These are phyloP conservation scores for Pseudopyrenochaeta lycopersici DNA, from an alignment of 2,329 filamentous ascomycete genomes.

Conservation along the genomic window DNA sequence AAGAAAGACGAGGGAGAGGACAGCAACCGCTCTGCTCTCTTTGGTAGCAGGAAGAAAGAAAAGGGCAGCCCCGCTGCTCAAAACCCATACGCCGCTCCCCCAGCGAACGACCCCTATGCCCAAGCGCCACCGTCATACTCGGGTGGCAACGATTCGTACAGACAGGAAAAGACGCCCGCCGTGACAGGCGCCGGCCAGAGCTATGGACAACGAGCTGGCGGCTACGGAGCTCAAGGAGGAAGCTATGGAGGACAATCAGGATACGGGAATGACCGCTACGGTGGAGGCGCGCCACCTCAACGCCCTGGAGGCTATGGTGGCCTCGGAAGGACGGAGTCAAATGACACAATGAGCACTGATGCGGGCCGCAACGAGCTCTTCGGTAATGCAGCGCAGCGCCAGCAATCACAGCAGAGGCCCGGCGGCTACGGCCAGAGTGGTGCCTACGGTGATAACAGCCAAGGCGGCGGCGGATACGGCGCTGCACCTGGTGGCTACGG, in stretches of 20 bases:
- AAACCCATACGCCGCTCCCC: slow-evolving; percentile 57
- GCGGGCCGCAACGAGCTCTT: slow-evolving; percentile 72
- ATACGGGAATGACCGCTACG: slow-evolving; percentile 62
- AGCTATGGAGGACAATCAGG: slow-evolving; percentile 41
- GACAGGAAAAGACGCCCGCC: slow-evolving; percentile 56
- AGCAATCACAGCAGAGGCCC: slow-evolving; percentile 54
- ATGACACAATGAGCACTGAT: slow-evolving; percentile 57
- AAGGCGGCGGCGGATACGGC: slow-evolving; percentile 32
- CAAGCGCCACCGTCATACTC: slow-evolving; percentile 51
- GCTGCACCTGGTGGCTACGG: slow-evolving; percentile 30
- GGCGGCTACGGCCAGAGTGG: slow-evolving; percentile 35
- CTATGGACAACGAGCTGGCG: slow-evolving; percentile 51
- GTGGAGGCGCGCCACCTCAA: slow-evolving; percentile 40
- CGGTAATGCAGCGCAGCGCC: slow-evolving; percentile 62
- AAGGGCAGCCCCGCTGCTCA: slow-evolving; percentile 60
- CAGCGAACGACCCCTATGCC: slow-evolving; percentile 63
- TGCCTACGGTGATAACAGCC: slow-evolving; percentile 27
- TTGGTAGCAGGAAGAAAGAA: slow-evolving; percentile 61
- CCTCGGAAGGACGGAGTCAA: slow-evolving; percentile 46
- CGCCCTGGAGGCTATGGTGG: slow-evolving; percentile 53
- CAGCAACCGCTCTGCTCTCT: slow-evolving; percentile 66
- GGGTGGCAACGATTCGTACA: slow-evolving; percentile 43
- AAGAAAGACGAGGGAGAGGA: slow-evolving; percentile 64
- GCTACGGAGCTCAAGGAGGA: slow-evolving; percentile 39
- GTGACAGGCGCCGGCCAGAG: slow-evolving; percentile 51